A percentile compares a stretch with the other conserved stretches of the same genome.
Evolutionary conservation across 441 rosid species (phyloP).

Genomic region (Pelargonium australe): DNA sequence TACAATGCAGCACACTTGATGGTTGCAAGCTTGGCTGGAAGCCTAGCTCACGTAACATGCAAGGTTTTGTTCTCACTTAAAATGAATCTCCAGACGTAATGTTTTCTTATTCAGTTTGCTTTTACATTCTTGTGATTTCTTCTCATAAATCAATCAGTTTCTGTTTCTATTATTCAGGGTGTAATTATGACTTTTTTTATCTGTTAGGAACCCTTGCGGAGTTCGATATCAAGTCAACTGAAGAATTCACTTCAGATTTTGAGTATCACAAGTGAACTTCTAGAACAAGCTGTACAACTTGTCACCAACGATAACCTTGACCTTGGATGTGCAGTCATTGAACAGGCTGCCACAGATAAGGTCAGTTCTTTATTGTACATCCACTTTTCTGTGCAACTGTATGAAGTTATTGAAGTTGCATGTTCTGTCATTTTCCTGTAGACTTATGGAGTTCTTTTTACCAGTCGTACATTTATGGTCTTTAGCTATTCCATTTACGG

Average conservation of each 20-base stretch:
- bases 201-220: constrained; percentile 85
- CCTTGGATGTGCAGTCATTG: constrained; percentile 96
- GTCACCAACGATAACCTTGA: constrained; percentile 98
- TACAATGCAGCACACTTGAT: constrained; percentile 94
- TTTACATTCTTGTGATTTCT: constrained; percentile 6
- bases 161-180: constrained; percentile 13
- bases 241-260: constrained; percentile 72
- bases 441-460: constrained; percentile 5
- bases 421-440: background rate
- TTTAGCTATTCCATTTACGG: background rate
- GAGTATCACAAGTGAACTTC: constrained; percentile 51
- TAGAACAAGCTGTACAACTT: constrained; percentile 92
- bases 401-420: constrained; percentile 5
- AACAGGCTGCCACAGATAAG: constrained; percentile 98
- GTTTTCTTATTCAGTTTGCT: background rate
- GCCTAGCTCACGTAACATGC: constrained; percentile 99
- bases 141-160: constrained; percentile 3
- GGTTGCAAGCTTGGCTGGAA: constrained; percentile 99
- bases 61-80: constrained; percentile 47
- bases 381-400: constrained; percentile 3
- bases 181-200: constrained; percentile 15
- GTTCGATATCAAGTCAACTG: constrained; percentile 81
- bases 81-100: background rate
- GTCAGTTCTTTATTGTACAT: constrained; percentile 27
- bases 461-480: background rate